These are phyloP conservation scores for Galerina marginata DNA, from an alignment of 768 basidiomycete species.

Conservation along the genomic window DNA sequence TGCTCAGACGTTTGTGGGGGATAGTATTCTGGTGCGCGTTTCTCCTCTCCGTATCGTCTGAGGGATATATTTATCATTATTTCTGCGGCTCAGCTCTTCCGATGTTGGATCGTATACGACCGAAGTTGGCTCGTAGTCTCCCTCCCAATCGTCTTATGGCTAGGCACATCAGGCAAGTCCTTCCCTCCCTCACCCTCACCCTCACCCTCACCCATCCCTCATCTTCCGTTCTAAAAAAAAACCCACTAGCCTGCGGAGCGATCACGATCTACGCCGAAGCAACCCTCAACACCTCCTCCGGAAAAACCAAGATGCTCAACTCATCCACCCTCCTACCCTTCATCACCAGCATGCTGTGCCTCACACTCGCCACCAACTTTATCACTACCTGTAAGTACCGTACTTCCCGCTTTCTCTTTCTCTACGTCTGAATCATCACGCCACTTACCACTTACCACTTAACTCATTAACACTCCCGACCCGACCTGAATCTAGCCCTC, in stretches of 20 bases:
- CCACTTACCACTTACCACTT: too few species aligned
- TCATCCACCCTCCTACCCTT: conserved; percentile 37
- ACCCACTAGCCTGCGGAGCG: conserved; percentile 34
- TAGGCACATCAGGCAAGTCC: conserved; percentile 38
- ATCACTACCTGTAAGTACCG: conserved; percentile 41
- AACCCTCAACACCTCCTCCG: conserved; percentile 25
- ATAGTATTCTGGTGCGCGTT: conserved; percentile 42
- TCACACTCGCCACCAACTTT: conserved; percentile 42
- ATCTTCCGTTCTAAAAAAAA: too few species aligned
- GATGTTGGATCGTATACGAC: conserved; percentile 44
- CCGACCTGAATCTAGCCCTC: conserved; percentile 26
- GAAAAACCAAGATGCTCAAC: conserved; percentile 26
- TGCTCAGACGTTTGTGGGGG: conserved; percentile 48
- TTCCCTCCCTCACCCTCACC: background rate
- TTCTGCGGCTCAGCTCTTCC: conserved; percentile 34
- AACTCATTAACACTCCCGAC: too few species aligned
- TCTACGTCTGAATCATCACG: too few species aligned
- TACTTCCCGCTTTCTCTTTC: too few species aligned
- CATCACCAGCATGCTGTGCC: conserved; percentile 40
- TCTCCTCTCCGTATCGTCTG: background rate
- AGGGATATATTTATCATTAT: background rate
- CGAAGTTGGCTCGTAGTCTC: conserved; percentile 35
- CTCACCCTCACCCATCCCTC: too few species aligned
- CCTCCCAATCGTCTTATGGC: conserved; percentile 38
- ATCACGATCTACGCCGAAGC: conserved; percentile 40